Conservation (phyloP, 176 grass and related monocot species). For the Eleusine coracana region DNA sequence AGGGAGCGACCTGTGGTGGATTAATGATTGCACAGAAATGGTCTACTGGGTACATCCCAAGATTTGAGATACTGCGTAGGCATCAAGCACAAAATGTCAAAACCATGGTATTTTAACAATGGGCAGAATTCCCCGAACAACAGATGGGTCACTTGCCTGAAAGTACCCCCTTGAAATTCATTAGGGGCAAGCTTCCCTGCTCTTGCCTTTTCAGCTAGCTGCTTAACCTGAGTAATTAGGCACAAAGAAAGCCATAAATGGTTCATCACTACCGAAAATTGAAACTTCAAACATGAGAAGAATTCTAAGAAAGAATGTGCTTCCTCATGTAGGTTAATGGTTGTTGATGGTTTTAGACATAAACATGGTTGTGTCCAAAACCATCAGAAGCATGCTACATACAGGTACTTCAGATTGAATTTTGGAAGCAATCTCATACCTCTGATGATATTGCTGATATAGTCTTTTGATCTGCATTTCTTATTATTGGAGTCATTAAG, state of each 20-base stretch:
- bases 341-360: constrained; percentile 18
- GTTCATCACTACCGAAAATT: neutral
- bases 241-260: neutral
- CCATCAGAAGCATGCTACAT: neutral
- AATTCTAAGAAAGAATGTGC: constrained; percentile 11
- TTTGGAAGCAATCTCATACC: constrained; percentile 52
- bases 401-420: constrained; percentile 27
- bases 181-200: constrained; percentile 85
- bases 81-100: constrained; percentile 24
- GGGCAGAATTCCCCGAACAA: constrained; percentile 16
- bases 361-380: constrained; percentile 7
- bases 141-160: constrained; percentile 60
- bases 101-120: constrained; percentile 25
- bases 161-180: constrained; percentile 87
- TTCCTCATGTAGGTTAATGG: constrained; percentile 23
- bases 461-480: constrained; percentile 94
- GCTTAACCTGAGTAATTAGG: constrained; percentile 69
- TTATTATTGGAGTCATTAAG: constrained; percentile 96
- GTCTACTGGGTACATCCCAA: constrained; percentile 97
- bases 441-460: constrained; percentile 92
- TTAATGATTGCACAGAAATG: constrained; percentile 99
- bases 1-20: constrained; percentile 75
- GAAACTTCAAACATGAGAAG: neutral
- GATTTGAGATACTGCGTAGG: constrained; percentile 89
- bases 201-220: constrained; percentile 88